A percentile compares a stretch with the other conserved stretches of the same genome.
Evolutionary conservation across 1,139 yeast species (phyloP).

Genomic region (Suhomyces taliae): DNA sequence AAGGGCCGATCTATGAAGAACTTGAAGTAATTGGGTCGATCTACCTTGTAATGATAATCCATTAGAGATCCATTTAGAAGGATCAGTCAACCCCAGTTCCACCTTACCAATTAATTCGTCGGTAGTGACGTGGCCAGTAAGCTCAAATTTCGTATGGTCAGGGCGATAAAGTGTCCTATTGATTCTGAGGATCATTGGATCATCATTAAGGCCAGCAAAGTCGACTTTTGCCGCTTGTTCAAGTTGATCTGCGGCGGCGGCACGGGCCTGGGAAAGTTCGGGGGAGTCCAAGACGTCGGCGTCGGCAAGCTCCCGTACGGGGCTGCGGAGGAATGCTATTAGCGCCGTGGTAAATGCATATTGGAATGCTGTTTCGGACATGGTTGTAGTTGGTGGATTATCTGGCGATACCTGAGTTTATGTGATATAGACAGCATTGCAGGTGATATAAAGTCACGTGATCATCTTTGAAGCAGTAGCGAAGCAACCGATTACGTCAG

Average conservation of each 20-base stretch:
- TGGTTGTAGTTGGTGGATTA: background rate
- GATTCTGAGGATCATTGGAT: background rate
- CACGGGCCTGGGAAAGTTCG: background rate
- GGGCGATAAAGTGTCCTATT: background rate
- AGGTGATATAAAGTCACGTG: too few species aligned
- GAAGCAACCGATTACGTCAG: too few species aligned
- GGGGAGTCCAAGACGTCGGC: background rate
- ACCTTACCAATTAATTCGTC: slow-evolving; percentile 1
- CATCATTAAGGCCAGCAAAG: background rate
- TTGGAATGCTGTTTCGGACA: slow-evolving; percentile 12
- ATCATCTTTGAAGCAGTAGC: too few species aligned
- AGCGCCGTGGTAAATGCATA: slow-evolving; percentile 24
- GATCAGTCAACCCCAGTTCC: background rate
- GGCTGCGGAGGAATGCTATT: background rate
- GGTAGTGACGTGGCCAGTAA: background rate
- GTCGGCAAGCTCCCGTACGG: background rate
- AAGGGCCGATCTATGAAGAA: background rate
- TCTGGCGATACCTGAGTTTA: background rate
- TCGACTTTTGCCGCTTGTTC: slow-evolving; percentile 3
- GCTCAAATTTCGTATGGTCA: background rate
- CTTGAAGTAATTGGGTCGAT: background rate
- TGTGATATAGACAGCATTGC: background rate
- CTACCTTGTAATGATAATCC: background rate
- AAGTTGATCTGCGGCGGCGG: background rate
- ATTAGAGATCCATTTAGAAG: background rate